These are phyloP conservation scores for Sporothrix phasma DNA, from an alignment of 2,329 filamentous ascomycete genomes.

Conservation along the genomic window DNA sequence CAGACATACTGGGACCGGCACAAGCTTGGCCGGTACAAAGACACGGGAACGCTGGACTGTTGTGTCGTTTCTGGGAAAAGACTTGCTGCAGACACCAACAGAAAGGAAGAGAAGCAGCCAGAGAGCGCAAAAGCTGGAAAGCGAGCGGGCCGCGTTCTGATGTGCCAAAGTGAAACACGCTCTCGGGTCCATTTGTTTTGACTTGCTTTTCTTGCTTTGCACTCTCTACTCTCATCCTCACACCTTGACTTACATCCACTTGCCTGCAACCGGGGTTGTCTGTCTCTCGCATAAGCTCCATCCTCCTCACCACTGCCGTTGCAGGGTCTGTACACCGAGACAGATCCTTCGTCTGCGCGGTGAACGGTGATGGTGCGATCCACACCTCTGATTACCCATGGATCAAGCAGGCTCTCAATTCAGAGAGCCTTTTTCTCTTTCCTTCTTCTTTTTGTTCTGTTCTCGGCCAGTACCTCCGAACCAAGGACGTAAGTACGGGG, in stretches of 20 bases:
- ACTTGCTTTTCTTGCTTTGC: too few species aligned
- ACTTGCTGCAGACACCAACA: background rate
- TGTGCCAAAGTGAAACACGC: background rate
- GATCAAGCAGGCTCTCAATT: background rate
- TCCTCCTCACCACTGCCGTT: background rate
- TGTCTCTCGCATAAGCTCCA: background rate
- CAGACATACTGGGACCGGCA: background rate
- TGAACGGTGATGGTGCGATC: background rate
- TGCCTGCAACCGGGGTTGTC: background rate
- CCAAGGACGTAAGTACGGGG: slow-evolving; percentile 2
- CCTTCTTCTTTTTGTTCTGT: too few species aligned
- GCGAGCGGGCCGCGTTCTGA: background rate
- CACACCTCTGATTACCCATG: background rate
- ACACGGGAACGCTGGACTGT: background rate
- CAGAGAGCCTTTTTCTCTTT: background rate
- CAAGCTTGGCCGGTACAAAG: background rate
- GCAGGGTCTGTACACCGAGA: background rate
- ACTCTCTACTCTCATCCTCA: background rate
- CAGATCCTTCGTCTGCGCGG: background rate
- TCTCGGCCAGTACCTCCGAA: background rate
- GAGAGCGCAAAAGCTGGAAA: background rate
- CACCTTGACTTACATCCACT: background rate
- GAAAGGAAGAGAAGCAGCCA: background rate
- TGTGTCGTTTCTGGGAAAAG: background rate
- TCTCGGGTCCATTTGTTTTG: background rate